These are phyloP conservation scores for Citrus hindsii DNA, from an alignment of 345 rosid genomes.

Conservation along the genomic window DNA sequence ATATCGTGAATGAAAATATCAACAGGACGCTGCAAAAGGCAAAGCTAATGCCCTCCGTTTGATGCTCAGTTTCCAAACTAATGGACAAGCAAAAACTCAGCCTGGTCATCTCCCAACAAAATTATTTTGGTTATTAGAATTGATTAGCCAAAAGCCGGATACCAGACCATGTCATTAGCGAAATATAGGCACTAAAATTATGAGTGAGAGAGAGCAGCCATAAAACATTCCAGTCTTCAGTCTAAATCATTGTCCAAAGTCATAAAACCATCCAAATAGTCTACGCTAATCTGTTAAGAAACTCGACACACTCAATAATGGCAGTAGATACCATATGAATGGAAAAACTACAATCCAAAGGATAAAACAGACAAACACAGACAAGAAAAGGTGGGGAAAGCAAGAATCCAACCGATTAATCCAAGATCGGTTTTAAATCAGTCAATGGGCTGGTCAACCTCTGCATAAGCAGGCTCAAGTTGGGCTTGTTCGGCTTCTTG, in stretches of 20 bases:
- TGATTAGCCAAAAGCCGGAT: too few species aligned
- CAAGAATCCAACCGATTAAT: conserved; percentile 6
- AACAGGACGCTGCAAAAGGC: too few species aligned
- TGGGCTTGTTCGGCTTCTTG: conserved; percentile 89
- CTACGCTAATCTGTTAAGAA: conserved; percentile 10
- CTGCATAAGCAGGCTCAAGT: conserved; percentile 66
- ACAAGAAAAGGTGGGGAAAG: conserved; percentile 14
- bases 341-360: background rate
- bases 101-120: too few species aligned
- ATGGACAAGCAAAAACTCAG: too few species aligned
- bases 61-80: too few species aligned
- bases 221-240: background rate
- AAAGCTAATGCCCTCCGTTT: too few species aligned
- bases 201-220: background rate
- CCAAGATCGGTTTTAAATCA: conserved; percentile 8
- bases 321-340: background rate
- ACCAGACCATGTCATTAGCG: too few species aligned
- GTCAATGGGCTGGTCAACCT: conserved; percentile 31
- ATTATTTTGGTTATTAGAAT: too few species aligned
- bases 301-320: background rate
- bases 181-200: too few species aligned
- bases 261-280: conserved; percentile 13
- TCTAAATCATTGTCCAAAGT: background rate
- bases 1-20: too few species aligned
- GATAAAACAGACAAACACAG: conserved; percentile 8